Conservation (phyloP, 805 yeast species). For the Diddensiella santjacobensis region DNA sequence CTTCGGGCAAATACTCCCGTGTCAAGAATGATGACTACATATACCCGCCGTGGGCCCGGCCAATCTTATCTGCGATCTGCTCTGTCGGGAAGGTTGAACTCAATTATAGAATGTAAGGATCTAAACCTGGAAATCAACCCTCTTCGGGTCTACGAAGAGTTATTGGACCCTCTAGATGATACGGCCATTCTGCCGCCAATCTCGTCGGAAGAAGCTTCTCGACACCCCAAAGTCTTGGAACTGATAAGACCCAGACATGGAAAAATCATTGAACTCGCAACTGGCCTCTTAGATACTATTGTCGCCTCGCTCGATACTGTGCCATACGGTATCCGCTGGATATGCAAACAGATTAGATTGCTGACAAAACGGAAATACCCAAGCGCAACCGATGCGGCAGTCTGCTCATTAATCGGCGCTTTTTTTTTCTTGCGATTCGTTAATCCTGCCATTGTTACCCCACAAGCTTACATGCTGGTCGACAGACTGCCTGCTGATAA, state of each 20-base stretch:
- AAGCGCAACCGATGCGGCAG: constrained; percentile 42
- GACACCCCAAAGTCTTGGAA: constrained; percentile 30
- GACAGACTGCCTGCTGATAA: constrained; percentile 36
- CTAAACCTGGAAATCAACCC: constrained; percentile 35
- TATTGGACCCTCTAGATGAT: constrained; percentile 22
- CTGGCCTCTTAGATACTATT: constrained; percentile 47
- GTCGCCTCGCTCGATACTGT: constrained; percentile 50
- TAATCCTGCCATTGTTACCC: constrained; percentile 88
- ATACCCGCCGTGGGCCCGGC: constrained; percentile 39
- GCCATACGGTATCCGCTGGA: constrained; percentile 68
- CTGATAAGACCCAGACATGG: constrained; percentile 29
- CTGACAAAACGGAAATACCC: constrained; percentile 60
- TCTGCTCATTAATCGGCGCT: constrained; percentile 61
- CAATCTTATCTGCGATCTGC: constrained; percentile 36
- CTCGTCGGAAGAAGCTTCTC: constrained; percentile 31
- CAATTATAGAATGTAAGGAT: constrained; percentile 27
- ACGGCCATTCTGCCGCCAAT: constrained; percentile 20
- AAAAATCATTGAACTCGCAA: constrained; percentile 25
- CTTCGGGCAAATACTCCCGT: constrained; percentile 40
- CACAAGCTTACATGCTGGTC: constrained; percentile 53
- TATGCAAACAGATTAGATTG: constrained; percentile 61
- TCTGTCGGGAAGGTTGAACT: constrained; percentile 27
- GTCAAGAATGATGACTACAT: constrained; percentile 39
- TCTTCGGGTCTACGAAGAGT: constrained; percentile 31
- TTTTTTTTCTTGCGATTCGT: constrained; percentile 75